Evolutionary conservation across 2,329 filamentous ascomycete genomes (phyloP).

Genomic region (Colletotrichum sp.): DNA sequence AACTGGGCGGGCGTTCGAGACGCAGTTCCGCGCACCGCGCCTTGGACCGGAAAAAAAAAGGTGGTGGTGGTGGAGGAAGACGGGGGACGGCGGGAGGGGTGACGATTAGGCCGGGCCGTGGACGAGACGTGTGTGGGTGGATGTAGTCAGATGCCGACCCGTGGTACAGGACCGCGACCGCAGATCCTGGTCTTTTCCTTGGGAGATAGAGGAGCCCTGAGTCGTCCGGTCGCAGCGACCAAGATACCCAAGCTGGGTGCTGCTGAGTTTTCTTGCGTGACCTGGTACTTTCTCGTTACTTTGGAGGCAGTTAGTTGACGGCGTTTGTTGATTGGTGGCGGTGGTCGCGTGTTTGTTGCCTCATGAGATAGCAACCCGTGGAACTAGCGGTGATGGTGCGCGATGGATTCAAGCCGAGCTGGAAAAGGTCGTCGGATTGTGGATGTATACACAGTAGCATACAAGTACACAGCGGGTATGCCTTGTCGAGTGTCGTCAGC

Average conservation of each 20-base stretch:
- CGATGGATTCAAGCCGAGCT: background rate
- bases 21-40: slow-evolving; percentile 2
- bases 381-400: background rate
- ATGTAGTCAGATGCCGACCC: slow-evolving; percentile 17
- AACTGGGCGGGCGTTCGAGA: background rate
- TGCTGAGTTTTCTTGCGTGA: background rate
- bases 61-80: background rate
- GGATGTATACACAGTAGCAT: background rate
- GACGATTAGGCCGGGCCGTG: background rate
- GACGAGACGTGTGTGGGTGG: slow-evolving; percentile 3
- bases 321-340: background rate
- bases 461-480: background rate
- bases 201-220: background rate
- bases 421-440: background rate
- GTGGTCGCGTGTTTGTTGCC: background rate
- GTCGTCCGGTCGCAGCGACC: slow-evolving; percentile 4
- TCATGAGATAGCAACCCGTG: background rate
- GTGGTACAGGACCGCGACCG: background rate
- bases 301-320: background rate
- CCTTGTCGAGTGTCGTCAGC: background rate
- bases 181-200: slow-evolving; percentile 16
- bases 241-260: background rate
- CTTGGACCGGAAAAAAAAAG: background rate
- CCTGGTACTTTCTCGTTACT: background rate
- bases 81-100: background rate